These are phyloP conservation scores for Raphanus raphanistrum DNA, from an alignment of 345 rosid species.

Conservation along the genomic window DNA sequence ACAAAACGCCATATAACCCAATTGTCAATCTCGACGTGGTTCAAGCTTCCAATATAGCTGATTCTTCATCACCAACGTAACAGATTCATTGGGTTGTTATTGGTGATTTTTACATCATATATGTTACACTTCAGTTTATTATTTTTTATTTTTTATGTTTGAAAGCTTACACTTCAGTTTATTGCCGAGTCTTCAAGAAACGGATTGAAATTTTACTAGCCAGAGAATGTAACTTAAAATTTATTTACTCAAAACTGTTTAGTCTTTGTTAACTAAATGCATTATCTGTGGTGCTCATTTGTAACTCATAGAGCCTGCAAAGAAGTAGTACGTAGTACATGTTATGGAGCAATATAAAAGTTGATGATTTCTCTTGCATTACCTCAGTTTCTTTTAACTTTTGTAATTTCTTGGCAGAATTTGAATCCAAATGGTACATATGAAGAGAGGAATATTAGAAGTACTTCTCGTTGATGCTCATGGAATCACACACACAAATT, in stretches of 20 bases:
- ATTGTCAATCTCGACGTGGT: no score
- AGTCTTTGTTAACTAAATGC: not conserved
- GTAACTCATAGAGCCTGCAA: constrained; percentile 22
- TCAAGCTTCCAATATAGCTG: no score
- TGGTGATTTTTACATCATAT: not conserved
- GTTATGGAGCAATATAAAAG: constrained; percentile 22
- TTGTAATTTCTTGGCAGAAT: not conserved
- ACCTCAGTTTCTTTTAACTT: not conserved
- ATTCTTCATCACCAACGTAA: no score
- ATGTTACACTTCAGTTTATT: not conserved
- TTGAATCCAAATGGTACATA: constrained; percentile 17
- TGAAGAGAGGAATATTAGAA: constrained; percentile 69
- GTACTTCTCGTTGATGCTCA: constrained; percentile 76
- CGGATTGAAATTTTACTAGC: not conserved
- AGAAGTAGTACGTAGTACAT: constrained; percentile 5
- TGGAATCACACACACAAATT: constrained; percentile 72
- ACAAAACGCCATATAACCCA: no score
- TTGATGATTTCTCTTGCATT: constrained; percentile 3
- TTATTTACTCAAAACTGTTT: constrained; percentile 3
- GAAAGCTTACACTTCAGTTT: constrained; percentile 2
- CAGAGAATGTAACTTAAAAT: constrained; percentile 11
- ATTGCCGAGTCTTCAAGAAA: constrained; percentile 5
- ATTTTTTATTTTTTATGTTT: no score
- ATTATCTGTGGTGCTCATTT: constrained; percentile 6
- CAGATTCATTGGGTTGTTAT: not conserved